These are phyloP conservation scores for Pterocarpus santalinus DNA, from an alignment of 306 rosid genomes.

Conservation along the genomic window DNA sequence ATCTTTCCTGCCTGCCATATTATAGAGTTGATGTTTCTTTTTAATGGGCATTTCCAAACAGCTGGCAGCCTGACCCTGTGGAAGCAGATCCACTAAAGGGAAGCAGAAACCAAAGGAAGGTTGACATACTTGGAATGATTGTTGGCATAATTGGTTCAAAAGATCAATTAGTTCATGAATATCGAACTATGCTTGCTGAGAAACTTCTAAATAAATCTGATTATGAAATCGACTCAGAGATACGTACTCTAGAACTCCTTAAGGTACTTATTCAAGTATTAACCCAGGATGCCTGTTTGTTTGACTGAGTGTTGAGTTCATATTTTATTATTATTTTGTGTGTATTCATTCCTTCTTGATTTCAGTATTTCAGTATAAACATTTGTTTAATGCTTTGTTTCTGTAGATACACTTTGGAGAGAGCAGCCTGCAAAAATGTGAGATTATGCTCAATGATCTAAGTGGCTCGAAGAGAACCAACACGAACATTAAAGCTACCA, in stretches of 20 bases:
- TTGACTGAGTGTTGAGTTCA: conserved; percentile 40
- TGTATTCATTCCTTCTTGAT: conserved; percentile 18
- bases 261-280: conserved; percentile 61
- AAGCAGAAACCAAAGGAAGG: conserved; percentile 87
- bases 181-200: conserved; percentile 98
- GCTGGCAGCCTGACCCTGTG: conserved; percentile 99
- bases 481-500: conserved; percentile 88
- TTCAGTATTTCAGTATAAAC: conserved; percentile 33
- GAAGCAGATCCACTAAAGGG: conserved; percentile 97
- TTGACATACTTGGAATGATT: conserved; percentile 98
- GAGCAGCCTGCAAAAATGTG: conserved; percentile 97
- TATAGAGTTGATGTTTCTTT: conserved; percentile 37
- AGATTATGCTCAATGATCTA: conserved; percentile 95
- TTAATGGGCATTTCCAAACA: conserved; percentile 54
- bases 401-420: conserved; percentile 95
- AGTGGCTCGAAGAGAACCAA: conserved; percentile 87
- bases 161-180: conserved; percentile 94
- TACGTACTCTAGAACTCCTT: conserved; percentile 95
- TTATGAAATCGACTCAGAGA: conserved; percentile 93
- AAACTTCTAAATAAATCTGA: conserved; percentile 94
- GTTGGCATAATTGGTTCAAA: conserved; percentile 95
- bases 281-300: conserved; percentile 24
- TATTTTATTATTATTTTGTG: conserved; percentile 21
- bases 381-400: conserved; percentile 45
- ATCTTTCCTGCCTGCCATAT: conserved; percentile 22